Base-by-base conservation (phyloP, 768 basidiomycete genomes). In the Trichaptum fuscoviolaceum region DNA sequence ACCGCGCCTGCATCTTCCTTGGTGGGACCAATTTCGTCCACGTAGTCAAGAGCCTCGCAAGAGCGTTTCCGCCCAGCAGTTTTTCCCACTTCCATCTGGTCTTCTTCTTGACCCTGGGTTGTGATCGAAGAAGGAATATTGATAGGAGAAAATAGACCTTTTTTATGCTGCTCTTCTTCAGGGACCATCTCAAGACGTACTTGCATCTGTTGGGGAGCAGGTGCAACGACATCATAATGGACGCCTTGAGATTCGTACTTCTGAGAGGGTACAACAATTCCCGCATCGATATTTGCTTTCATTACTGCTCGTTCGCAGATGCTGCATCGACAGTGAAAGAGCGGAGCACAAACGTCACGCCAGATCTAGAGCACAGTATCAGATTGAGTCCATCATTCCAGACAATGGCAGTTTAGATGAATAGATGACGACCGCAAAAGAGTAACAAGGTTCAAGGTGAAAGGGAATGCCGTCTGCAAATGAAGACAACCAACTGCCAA, bases 271-370 rank as follows among this genome's bases (percentile, higher is more conserved):
- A 52, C 42, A 15, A 52, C 42, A 6, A 52, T 77, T 3, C 78
- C 80, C 59, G 78, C 75, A 25, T 76, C 77, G 30, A 81, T 78
- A 66, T 84, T 86, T 6, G 83, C 84, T 62, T 78, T 77, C 26
- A 81, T 74, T 73, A 85, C 82, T 8, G 90, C 86, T 26, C 91
- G 85, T 68, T 90, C 85, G 73, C 90, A 92, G 57, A 91, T 86
- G n/a, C 81, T 79, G 73, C 90, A 91, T 63, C 85, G 82, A 72
- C 90, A 92, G 58, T 88, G 85, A 72, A 87, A 92, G 58, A 92
- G 69, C 0, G 89, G 90, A 3, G 84, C 80, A 73, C 87, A 90
- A 0, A 89, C 90, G 67, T 91, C 89, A 52, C 88, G 81, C 90
- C 90, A 92, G 9, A 85, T 81, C 90, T 91, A 72, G 34, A 58